These are phyloP conservation scores for Aspergillus viridinutans DNA, from an alignment of 2,329 filamentous ascomycete species.

Conservation along the genomic window DNA sequence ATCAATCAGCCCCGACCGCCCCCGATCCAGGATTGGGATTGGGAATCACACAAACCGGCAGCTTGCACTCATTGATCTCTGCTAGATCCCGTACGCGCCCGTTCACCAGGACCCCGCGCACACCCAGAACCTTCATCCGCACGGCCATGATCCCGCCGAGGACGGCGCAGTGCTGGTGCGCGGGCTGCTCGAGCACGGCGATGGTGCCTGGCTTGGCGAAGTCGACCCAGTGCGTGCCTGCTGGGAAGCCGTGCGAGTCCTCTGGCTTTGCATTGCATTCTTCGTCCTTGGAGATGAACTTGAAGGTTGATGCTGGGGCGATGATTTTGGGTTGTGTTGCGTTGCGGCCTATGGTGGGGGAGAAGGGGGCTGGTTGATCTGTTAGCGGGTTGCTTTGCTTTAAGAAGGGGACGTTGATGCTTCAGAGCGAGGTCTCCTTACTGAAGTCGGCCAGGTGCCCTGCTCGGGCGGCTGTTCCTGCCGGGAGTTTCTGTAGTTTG, in stretches of 20 bases:
- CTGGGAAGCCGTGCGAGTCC: slow-evolving; percentile 50
- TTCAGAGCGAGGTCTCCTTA: slow-evolving; percentile 24
- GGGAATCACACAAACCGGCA: slow-evolving; percentile 45
- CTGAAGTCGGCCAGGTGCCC: slow-evolving; percentile 64
- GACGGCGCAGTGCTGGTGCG: slow-evolving; percentile 63
- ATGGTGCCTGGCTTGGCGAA: slow-evolving; percentile 57
- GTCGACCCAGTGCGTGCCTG: slow-evolving; percentile 65
- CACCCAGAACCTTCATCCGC: slow-evolving; percentile 61
- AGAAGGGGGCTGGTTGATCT: slow-evolving; percentile 25
- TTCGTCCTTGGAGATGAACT: slow-evolving; percentile 58
- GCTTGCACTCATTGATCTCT: slow-evolving; percentile 52
- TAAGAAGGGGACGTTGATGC: too few species aligned
- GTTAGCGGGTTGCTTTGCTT: slow-evolving; percentile 1
- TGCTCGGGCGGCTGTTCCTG: slow-evolving; percentile 52
- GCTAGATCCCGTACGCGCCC: slow-evolving; percentile 64
- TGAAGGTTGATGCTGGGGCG: slow-evolving; percentile 42
- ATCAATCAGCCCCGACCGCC: not conserved
- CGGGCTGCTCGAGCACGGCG: slow-evolving; percentile 63
- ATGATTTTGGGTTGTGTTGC: slow-evolving; percentile 32
- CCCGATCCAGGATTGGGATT: slow-evolving; percentile 5
- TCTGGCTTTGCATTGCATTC: slow-evolving; percentile 15
- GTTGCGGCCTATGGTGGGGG: slow-evolving; percentile 27
- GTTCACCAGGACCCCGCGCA: slow-evolving; percentile 61
- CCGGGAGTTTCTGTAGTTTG: slow-evolving; percentile 52
- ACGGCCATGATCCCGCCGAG: slow-evolving; percentile 74